Evolutionary conservation across 768 basidiomycete species (phyloP).

Genomic region (Tulasnella sp.): DNA sequence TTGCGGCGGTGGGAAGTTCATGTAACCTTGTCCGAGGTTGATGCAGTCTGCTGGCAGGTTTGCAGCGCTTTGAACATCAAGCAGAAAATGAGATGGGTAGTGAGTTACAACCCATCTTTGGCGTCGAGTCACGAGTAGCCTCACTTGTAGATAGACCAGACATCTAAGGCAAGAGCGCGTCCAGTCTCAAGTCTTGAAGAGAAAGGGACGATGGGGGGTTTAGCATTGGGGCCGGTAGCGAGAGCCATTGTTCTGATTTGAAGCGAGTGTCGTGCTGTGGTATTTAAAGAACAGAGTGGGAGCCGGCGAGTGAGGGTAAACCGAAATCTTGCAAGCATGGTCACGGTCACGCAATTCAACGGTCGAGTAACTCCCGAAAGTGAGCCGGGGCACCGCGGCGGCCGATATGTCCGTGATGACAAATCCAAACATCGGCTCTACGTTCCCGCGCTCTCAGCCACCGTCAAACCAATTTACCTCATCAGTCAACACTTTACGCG

Average conservation of each 20-base stretch:
- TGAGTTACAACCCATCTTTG: conserved; percentile 20
- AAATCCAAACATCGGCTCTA: not conserved
- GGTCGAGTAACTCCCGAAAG: conserved; percentile 12
- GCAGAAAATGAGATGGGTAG: not conserved
- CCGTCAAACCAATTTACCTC: not conserved
- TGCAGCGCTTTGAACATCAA: conserved; percentile 58
- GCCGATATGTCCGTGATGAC: conserved; percentile 15
- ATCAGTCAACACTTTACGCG: not conserved
- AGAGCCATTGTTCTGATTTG: conserved; percentile 25
- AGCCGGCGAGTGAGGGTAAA: not conserved
- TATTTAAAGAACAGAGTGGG: conserved; percentile 5
- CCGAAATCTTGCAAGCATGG: not conserved
- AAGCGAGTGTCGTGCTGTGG: not conserved
- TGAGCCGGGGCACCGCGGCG: conserved; percentile 2
- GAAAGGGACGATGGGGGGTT: conserved; percentile 57
- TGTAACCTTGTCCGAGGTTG: conserved; percentile 94
- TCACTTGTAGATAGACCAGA: conserved; percentile 91
- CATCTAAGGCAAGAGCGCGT: conserved; percentile 77
- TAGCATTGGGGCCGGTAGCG: conserved; percentile 19
- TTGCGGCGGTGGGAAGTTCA: conserved; percentile 86
- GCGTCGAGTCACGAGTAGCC: conserved; percentile 38
- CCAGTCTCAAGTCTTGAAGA: conserved; percentile 75
- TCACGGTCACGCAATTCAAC: conserved; percentile 18
- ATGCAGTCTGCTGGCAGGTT: conserved; percentile 91
- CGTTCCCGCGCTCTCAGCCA: not conserved